A percentile compares a stretch with the other conserved stretches of the same genome.
These are phyloP conservation scores for Neopestalotiopsis rosae DNA, from an alignment of 2,329 filamentous ascomycete genomes.

Conservation along the genomic window DNA sequence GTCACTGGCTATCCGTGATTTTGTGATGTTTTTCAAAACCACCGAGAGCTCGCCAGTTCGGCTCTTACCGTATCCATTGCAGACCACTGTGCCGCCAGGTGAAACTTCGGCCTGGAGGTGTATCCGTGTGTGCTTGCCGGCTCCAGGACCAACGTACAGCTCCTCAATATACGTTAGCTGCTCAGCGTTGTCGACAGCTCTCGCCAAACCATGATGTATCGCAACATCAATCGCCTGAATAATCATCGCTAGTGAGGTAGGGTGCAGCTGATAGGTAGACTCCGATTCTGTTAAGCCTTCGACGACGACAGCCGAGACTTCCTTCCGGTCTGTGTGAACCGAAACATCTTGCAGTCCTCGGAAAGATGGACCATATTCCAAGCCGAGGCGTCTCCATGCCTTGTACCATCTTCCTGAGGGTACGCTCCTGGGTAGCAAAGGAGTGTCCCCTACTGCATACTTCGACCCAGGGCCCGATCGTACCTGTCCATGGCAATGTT, in stretches of 20 bases:
- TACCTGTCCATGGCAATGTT: constrained; percentile 27
- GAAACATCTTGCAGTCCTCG: constrained; percentile 4
- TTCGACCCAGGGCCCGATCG: neutral
- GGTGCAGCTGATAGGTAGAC: constrained; percentile 6
- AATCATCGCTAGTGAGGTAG: neutral
- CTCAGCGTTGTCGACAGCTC: neutral
- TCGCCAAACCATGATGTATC: neutral
- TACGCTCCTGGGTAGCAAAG: neutral
- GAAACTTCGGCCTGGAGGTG: neutral
- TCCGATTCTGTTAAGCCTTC: neutral
- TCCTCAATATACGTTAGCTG: constrained; percentile 12
- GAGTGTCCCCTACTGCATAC: neutral
- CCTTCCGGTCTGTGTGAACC: neutral
- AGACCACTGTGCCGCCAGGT: neutral
- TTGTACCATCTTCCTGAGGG: neutral
- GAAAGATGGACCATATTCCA: constrained; percentile 13
- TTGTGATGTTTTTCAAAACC: neutral
- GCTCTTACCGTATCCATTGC: neutral
- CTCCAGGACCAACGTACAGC: constrained; percentile 5
- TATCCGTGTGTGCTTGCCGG: neutral
- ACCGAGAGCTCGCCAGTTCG: neutral
- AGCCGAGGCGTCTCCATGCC: constrained; percentile 1
- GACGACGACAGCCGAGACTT: neutral
- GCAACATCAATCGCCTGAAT: constrained; percentile 6
- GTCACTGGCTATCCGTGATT: neutral